Evolutionary conservation across 331 rosid species (phyloP).

Genomic region (Malus hybrid): DNA sequence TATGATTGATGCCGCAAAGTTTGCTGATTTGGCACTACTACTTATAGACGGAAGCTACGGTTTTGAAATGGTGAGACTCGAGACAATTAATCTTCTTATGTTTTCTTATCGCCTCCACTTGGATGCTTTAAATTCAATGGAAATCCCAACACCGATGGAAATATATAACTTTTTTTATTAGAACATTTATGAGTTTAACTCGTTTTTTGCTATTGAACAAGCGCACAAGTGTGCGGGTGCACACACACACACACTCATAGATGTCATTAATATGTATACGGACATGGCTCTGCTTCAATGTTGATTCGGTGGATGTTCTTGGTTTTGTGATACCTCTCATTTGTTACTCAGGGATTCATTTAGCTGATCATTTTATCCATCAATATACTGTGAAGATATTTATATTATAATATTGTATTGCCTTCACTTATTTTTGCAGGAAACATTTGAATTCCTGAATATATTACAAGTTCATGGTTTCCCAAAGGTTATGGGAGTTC

Average conservation of each 20-base stretch:
- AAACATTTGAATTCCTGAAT: conserved; percentile 94
- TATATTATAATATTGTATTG: neutral
- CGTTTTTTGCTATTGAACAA: no score
- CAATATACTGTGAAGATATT: neutral
- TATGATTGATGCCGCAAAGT: conserved; percentile 93
- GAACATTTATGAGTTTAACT: neutral
- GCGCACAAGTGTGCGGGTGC: no score
- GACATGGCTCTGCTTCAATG: neutral
- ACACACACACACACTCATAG: neutral
- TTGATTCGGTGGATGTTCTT: neutral
- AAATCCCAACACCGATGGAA: no score
- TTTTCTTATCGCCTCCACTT: no score
- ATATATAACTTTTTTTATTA: no score
- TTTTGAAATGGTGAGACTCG: conserved; percentile 76
- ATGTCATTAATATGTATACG: neutral
- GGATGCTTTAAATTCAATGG: no score
- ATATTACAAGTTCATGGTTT: conserved; percentile 89
- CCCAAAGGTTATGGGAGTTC: conserved; percentile 97
- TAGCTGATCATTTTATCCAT: neutral
- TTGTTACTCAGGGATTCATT: neutral
- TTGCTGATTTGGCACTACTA: conserved; percentile 85
- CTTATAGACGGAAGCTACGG: conserved; percentile 93
- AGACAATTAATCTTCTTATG: no score
- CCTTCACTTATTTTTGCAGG: conserved; percentile 37
- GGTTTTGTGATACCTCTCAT: neutral